phyloP scores from a whole-genome alignment of 768 basidiomycete genomes.

The Tricholoma matsutake region DNA sequence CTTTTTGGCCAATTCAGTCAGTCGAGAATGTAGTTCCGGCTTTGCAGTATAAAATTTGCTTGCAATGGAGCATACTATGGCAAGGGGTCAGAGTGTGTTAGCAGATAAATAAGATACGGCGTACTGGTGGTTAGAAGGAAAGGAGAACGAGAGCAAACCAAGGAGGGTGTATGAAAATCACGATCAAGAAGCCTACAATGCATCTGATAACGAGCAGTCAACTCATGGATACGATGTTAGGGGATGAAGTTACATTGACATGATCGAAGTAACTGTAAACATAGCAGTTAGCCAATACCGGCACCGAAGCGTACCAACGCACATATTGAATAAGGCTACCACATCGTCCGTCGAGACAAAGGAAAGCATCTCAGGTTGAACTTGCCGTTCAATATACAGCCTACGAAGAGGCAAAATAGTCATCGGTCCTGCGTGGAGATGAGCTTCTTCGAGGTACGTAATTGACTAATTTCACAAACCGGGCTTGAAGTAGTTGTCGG shows the following conservation, averaged over 20 bases:
- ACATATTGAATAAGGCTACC: conserved; percentile 89
- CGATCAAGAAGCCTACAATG: conserved; percentile 81
- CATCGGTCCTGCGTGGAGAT: conserved; percentile 65
- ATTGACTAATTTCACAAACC: conserved; percentile 41
- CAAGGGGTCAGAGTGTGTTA: conserved; percentile 1
- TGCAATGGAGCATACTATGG: conserved; percentile 88
- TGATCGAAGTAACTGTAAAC: conserved; percentile 66
- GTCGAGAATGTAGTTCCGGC: conserved; percentile 74
- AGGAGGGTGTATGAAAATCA: conserved; percentile 89
- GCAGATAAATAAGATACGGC: conserved; percentile 25
- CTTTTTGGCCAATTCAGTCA: conserved; percentile 81
- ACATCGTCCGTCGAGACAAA: conserved; percentile 90
- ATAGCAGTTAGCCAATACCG: conserved; percentile 10
- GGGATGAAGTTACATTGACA: conserved; percentile 53
- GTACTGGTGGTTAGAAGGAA: conserved; percentile 91
- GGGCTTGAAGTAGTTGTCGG: conserved; percentile 89
- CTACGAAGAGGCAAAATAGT: conserved; percentile 81
- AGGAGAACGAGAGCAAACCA: conserved; percentile 92
- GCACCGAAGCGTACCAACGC: conserved; percentile 22
- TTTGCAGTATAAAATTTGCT: conserved; percentile 84
- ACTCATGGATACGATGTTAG: background rate
- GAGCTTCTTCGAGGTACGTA: conserved; percentile 1
- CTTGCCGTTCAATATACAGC: conserved; percentile 81
- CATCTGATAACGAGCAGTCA: conserved; percentile 41
- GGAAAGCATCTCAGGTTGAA: conserved; percentile 91